Base-by-base conservation (phyloP, 805 yeast genomes). In the Pichia manshurica region DNA sequence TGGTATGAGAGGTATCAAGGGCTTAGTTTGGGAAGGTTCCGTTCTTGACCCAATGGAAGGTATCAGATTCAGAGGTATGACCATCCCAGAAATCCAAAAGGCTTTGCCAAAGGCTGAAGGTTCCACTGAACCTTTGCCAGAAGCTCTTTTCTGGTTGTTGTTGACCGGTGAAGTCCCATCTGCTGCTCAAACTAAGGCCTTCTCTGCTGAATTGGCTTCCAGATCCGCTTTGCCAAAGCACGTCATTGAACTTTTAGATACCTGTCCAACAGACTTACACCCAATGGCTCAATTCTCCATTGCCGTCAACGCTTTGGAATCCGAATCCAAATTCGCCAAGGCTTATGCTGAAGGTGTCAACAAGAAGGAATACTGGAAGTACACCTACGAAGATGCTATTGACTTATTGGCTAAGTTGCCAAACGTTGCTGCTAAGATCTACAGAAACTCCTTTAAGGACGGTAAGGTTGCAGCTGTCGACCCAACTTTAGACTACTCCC, bases 231-330 rank as follows among this genome's bases (percentile, higher is more conserved):
- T 85, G 57, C 95, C 95, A 65, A 80, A 80, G 63, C 90, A 85
- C 66, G 91, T 85, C 55, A 75, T 72, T 60, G 83, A 81, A 59
- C 68, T 84, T 52, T 73, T 85, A 57, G 89, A 84, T 74, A 75
- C 78, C 62, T 75, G 84, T 56, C 95, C 95, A 64, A 73, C 81
- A 53, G 70, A 78, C 64, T 74, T 86, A 62, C 93, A 86, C 70
- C 93, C 95, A 71, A 85, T 85, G 95, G 90, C 95, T 47, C 95
- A 85, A 73, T 82, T 85, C 65, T 81, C 89, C 55, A 83, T 86
- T 66, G 95, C 91, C 41, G 77, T 85, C 48, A 83, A 81, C 53
- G 89, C 93, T 45, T 74, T 85, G 63, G 91, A 85, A 74, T 73
- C 82, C 52, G 93, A 86, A 72, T 84, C 91, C 47, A 81, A 80